These are phyloP conservation scores for Hibiscus tridactylites DNA, from an alignment of 345 rosid species.

Conservation along the genomic window DNA sequence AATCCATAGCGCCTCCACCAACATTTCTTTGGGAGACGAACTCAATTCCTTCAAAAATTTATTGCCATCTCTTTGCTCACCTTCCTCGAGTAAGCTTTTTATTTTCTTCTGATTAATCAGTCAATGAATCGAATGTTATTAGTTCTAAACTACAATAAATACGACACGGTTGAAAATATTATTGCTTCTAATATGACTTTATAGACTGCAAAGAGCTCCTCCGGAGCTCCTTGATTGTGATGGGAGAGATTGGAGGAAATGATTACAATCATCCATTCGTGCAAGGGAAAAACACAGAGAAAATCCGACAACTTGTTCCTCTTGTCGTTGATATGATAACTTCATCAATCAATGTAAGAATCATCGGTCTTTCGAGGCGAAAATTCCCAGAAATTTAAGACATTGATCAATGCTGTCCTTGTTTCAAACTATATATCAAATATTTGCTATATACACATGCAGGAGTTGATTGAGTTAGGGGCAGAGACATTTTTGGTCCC, in stretches of 20 bases:
- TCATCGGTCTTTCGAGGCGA: neutral
- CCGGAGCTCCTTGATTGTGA: slow-evolving; percentile 28
- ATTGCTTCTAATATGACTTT: neutral
- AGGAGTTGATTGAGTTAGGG: slow-evolving; percentile 40
- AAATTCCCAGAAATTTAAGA: neutral
- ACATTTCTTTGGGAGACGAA: neutral
- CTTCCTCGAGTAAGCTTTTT: neutral
- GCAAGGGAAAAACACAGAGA: slow-evolving; percentile 14
- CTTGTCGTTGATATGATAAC: slow-evolving; percentile 24
- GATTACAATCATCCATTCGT: slow-evolving; percentile 31
- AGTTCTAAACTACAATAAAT: no score
- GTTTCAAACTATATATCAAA: neutral
- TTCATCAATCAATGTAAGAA: slow-evolving; percentile 26
- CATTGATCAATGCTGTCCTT: neutral
- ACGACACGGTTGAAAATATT: neutral
- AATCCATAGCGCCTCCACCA: slow-evolving; percentile 15
- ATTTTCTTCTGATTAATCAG: neutral
- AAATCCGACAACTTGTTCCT: slow-evolving; percentile 27
- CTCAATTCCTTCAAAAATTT: neutral
- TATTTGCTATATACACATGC: neutral
- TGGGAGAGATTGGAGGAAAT: slow-evolving; percentile 61
- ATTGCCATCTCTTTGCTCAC: neutral
- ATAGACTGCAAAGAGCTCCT: slow-evolving; percentile 31
- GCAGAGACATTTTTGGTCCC: slow-evolving; percentile 40
- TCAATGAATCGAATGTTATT: no score